Conservation (phyloP, 345 rosid genomes). For the Noccaea caerulescens region DNA sequence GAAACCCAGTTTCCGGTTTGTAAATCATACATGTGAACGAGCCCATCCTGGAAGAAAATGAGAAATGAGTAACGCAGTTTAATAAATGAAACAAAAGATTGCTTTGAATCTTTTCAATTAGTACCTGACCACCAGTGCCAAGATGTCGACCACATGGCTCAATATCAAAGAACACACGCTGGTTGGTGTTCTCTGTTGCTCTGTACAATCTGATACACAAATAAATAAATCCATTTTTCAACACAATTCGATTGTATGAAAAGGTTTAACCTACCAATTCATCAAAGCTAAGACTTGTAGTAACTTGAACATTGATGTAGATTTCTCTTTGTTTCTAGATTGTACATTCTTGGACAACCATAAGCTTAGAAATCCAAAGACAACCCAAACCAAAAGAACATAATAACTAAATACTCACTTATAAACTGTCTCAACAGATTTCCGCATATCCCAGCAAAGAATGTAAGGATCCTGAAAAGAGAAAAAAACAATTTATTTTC, state of each 20-base stretch:
- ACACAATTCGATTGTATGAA: not conserved
- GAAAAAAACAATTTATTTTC: not conserved
- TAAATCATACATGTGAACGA: slow-evolving; percentile 89
- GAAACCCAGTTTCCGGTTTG: slow-evolving; percentile 89
- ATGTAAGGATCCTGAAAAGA: slow-evolving; percentile 84
- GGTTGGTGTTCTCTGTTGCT: slow-evolving; percentile 84
- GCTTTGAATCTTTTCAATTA: not conserved
- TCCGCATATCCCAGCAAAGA: slow-evolving; percentile 91
- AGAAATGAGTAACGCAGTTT: not conserved
- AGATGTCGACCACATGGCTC: slow-evolving; percentile 82
- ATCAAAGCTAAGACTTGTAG: slow-evolving; percentile 4
- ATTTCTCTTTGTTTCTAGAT: slow-evolving; percentile 5
- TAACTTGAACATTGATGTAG: slow-evolving; percentile 8
- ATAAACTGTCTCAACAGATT: slow-evolving; percentile 84
- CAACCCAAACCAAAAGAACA: not conserved
- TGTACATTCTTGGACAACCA: not conserved
- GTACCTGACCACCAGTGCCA: slow-evolving; percentile 95
- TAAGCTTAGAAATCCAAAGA: slow-evolving; percentile 16
- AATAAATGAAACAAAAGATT: not conserved
- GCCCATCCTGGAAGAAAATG: slow-evolving; percentile 66
- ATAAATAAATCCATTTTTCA: slow-evolving; percentile 12
- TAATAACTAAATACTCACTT: slow-evolving; percentile 56
- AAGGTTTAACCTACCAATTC: not conserved
- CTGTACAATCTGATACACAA: slow-evolving; percentile 68
- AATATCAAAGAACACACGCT: slow-evolving; percentile 85